A percentile compares a stretch with the other conserved stretches of the same genome.
Conservation (phyloP, 768 basidiomycete species). For the Tylopilus intermedius region DNA sequence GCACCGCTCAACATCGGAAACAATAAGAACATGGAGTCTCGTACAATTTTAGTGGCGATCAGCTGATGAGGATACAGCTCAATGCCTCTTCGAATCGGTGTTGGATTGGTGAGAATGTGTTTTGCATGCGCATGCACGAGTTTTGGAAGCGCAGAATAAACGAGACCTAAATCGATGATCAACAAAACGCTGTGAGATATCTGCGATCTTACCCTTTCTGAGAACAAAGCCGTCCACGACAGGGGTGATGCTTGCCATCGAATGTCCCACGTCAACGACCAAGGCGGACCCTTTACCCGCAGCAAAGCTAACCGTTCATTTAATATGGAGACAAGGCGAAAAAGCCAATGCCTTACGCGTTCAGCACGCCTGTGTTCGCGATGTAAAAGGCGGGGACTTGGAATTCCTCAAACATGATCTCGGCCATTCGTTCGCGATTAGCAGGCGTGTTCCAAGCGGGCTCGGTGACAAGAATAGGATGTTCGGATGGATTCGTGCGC, state of each 20-base stretch:
- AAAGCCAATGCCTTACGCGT: conserved; percentile 57
- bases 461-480: conserved; percentile 90
- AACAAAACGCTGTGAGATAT: not conserved
- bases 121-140: conserved; percentile 78
- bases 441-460: conserved; percentile 92
- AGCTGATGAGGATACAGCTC: conserved; percentile 84
- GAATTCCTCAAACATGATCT: conserved; percentile 97
- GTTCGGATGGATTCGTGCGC: conserved; percentile 72
- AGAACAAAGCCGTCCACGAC: conserved; percentile 98
- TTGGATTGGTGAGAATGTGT: conserved; percentile 54
- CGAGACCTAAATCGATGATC: conserved; percentile 54
- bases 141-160: conserved; percentile 67
- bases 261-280: conserved; percentile 89
- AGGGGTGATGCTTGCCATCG: conserved; percentile 86
- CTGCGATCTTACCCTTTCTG: conserved; percentile 64
- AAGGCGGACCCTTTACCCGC: conserved; percentile 97
- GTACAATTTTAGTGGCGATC: conserved; percentile 73
- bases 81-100: conserved; percentile 49
- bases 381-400: conserved; percentile 94
- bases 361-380: conserved; percentile 89
- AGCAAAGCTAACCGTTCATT: conserved; percentile 62
- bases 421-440: conserved; percentile 93
- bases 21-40: conserved; percentile 1
- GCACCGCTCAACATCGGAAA: conserved; percentile 5
- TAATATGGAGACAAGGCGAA: conserved; percentile 4